Evolutionary conservation across 2,329 filamentous ascomycete genomes (phyloP).

Genomic region (Aspergillus texensis): DNA sequence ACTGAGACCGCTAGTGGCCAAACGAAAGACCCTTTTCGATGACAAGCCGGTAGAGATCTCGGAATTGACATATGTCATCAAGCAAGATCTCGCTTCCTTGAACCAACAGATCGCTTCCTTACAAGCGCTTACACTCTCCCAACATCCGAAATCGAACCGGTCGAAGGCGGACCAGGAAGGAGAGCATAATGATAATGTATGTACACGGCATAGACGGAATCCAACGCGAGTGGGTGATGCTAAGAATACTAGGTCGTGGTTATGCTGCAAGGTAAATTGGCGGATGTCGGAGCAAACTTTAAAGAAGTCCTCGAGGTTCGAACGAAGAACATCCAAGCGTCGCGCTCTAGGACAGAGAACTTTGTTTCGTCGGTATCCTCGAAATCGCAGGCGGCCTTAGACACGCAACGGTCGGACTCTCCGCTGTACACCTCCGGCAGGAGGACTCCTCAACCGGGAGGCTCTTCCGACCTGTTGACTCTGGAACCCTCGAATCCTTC

Average conservation of each 20-base stretch:
- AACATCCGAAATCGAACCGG: conserved; percentile 65
- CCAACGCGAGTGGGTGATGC: conserved; percentile 9
- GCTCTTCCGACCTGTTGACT: conserved; percentile 70
- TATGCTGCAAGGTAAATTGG: conserved; percentile 85
- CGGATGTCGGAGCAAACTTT: conserved; percentile 91
- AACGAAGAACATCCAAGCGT: conserved; percentile 97
- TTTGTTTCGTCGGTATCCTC: conserved; percentile 90
- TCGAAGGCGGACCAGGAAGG: conserved; percentile 71
- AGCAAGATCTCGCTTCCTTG: conserved; percentile 84
- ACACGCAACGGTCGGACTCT: conserved; percentile 73
- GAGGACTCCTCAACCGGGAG: conserved; percentile 63
- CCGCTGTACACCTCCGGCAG: conserved; percentile 81
- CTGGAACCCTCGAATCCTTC: conserved; percentile 69
- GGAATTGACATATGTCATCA: conserved; percentile 95
- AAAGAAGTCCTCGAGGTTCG: conserved; percentile 95
- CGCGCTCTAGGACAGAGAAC: conserved; percentile 87
- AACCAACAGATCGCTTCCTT: conserved; percentile 87
- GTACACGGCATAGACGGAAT: conserved; percentile 21
- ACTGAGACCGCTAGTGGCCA: conserved; percentile 66
- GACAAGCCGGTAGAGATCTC: conserved; percentile 96
- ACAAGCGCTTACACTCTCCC: conserved; percentile 74
- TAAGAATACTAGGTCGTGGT: conserved; percentile 64
- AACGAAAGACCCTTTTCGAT: conserved; percentile 94
- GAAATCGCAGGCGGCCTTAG: conserved; percentile 66
- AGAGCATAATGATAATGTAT: conserved; percentile 92